Evolutionary conservation across 1,139 yeast genomes (phyloP).

Genomic region (Saccharomycopsis crataegensis): DNA sequence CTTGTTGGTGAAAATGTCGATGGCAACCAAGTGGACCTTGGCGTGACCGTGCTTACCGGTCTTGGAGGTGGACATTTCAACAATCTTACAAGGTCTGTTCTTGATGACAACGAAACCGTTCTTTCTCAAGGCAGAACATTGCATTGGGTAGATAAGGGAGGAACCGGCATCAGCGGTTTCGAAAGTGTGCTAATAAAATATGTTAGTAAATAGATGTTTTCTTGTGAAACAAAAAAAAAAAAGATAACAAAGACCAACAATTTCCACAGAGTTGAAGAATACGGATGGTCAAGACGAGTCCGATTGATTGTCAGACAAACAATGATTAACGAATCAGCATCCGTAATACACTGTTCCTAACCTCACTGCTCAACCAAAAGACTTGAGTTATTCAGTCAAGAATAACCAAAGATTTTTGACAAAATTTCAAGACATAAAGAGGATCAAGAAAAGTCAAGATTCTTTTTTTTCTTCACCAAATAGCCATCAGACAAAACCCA

Average conservation of each 20-base stretch:
- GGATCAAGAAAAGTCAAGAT: no score
- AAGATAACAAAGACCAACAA: no score
- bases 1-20: conserved; percentile 98
- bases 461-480: no score
- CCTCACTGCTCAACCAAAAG: no score
- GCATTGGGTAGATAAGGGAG: conserved; percentile 97
- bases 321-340: no score
- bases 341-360: no score
- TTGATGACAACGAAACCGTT: conserved; percentile 98
- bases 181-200: conserved; percentile 62
- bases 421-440: no score
- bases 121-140: conserved; percentile 99
- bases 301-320: background rate
- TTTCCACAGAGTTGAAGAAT: no score
- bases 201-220: conserved; percentile 9
- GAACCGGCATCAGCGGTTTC: conserved; percentile 99
- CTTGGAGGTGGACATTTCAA: conserved; percentile 99
- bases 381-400: no score
- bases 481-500: no score
- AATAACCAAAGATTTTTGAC: no score
- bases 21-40: conserved; percentile 98
- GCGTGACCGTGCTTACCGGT: conserved; percentile 99
- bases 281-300: no score
- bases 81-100: conserved; percentile 99
- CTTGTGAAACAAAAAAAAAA: background rate